phyloP scores from a whole-genome alignment of 805 yeast species.

The Spencermartinsiella europaea region DNA sequence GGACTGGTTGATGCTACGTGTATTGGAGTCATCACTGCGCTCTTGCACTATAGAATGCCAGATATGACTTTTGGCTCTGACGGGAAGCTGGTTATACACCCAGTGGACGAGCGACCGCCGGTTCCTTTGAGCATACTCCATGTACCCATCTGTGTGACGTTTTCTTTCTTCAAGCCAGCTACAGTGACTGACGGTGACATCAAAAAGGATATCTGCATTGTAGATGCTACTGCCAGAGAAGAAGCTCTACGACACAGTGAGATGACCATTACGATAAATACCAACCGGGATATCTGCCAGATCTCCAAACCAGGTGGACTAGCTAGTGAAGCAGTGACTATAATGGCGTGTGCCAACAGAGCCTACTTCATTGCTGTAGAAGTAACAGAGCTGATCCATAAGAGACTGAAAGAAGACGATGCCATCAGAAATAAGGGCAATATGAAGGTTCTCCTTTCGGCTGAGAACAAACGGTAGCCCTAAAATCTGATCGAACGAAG shows the following conservation, averaged over 20 bases:
- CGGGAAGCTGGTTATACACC: constrained; percentile 52
- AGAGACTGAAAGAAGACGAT: constrained; percentile 51
- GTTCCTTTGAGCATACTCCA: constrained; percentile 81
- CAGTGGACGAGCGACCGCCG: constrained; percentile 75
- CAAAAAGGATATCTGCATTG: constrained; percentile 41
- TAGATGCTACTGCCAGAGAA: constrained; percentile 76
- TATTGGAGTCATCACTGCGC: constrained; percentile 81
- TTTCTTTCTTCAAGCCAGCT: constrained; percentile 71
- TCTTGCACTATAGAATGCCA: constrained; percentile 77
- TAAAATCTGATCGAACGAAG: too few relatives aligned
- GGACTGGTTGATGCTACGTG: constrained; percentile 88
- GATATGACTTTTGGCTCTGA: constrained; percentile 60
- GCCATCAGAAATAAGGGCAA: constrained; percentile 41
- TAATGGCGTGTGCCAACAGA: constrained; percentile 62
- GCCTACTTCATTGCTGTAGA: constrained; percentile 61
- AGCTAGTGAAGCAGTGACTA: constrained; percentile 64
- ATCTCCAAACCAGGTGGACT: constrained; percentile 86
- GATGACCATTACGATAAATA: constrained; percentile 80
- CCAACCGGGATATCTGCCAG: constrained; percentile 87
- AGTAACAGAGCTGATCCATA: constrained; percentile 59
- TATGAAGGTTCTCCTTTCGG: constrained; percentile 25
- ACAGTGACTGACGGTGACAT: constrained; percentile 31
- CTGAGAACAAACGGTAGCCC: constrained; percentile 28
- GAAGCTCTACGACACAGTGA: constrained; percentile 72
- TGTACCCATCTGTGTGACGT: constrained; percentile 84